phyloP scores from a whole-genome alignment of 345 rosid genomes.

The Turritis glabra region DNA sequence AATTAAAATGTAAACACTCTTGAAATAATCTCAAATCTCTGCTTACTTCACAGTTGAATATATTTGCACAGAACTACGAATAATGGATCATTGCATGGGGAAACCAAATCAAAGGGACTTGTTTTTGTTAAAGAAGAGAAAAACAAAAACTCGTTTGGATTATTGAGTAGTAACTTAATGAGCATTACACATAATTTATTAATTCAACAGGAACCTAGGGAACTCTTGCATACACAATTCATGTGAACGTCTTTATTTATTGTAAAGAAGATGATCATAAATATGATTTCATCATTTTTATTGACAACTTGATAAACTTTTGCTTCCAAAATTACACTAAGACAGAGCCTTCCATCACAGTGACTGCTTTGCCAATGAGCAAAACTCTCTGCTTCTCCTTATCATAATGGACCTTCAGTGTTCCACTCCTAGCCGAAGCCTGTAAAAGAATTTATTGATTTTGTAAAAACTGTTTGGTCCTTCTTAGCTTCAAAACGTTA shows the following conservation, averaged over 20 bases:
- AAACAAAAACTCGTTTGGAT: too few species aligned
- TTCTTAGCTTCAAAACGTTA: not conserved
- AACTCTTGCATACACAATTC: too few species aligned
- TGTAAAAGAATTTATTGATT: not conserved
- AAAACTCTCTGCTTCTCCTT: slow-evolving; percentile 52
- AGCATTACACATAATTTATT: too few species aligned
- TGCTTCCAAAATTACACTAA: slow-evolving; percentile 40
- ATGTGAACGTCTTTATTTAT: not conserved
- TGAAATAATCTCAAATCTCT: too few species aligned
- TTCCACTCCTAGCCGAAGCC: slow-evolving; percentile 68
- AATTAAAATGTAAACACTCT: too few species aligned
- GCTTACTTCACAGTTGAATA: too few species aligned
- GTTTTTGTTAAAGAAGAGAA: too few species aligned
- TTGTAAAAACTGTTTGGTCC: not conserved
- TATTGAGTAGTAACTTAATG: too few species aligned
- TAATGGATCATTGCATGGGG: too few species aligned
- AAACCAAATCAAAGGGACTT: too few species aligned
- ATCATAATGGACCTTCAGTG: slow-evolving; percentile 50
- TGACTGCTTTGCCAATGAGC: slow-evolving; percentile 62
- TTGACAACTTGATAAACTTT: not conserved
- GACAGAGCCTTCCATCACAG: slow-evolving; percentile 58
- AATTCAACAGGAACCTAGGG: too few species aligned
- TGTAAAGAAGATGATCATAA: not conserved
- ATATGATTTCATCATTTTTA: not conserved
- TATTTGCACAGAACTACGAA: too few species aligned